A percentile compares a stretch with the other conserved stretches of the same genome.
Evolutionary conservation across 225 moss, liverwort and hornwort species (phyloP).

Genomic region (Pleurozium schreberi): DNA sequence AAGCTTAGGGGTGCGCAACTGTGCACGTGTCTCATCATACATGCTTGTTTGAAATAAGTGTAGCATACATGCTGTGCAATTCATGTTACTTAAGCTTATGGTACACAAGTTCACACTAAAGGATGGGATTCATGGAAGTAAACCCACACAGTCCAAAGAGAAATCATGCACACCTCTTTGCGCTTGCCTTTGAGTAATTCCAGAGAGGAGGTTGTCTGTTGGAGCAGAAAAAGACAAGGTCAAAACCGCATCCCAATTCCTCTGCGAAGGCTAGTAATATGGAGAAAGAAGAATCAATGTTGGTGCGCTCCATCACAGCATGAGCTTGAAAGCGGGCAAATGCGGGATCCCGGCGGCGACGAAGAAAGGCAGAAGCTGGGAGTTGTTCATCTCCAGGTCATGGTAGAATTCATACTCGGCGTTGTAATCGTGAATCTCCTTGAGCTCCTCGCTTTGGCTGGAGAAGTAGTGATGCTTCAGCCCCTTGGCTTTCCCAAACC

Average conservation of each 20-base stretch:
- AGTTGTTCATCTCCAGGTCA: slow-evolving; percentile 28
- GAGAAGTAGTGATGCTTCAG: slow-evolving; percentile 76
- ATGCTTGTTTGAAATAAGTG: not conserved
- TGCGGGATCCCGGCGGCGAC: slow-evolving; percentile 4
- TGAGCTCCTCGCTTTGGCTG: slow-evolving; percentile 41
- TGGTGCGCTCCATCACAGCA: not conserved
- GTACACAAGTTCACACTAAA: not conserved
- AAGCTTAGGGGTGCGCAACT: not conserved
- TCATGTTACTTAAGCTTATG: not conserved
- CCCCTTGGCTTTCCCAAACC: slow-evolving; percentile 42
- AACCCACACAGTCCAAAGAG: not conserved
- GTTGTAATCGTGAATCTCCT: slow-evolving; percentile 49
- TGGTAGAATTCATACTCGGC: slow-evolving; percentile 69
- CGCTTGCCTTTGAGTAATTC: not conserved
- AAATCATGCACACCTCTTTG: not conserved
- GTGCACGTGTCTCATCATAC: too few relatives aligned
- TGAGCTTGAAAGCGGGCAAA: slow-evolving; percentile 12
- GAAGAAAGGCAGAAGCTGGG: slow-evolving; percentile 37
- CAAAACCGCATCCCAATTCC: too few relatives aligned
- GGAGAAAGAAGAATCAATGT: too few relatives aligned
- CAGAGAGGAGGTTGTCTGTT: not conserved
- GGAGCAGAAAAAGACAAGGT: not conserved
- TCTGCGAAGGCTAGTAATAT: too few relatives aligned
- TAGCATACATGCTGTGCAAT: not conserved
- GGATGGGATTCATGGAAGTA: not conserved